Percentiles rank a stretch among this genome's conserved stretches.
Conservation (phyloP, 1,284 basidiomycete genomes). For the Bondarzewia mesenterica region DNA sequence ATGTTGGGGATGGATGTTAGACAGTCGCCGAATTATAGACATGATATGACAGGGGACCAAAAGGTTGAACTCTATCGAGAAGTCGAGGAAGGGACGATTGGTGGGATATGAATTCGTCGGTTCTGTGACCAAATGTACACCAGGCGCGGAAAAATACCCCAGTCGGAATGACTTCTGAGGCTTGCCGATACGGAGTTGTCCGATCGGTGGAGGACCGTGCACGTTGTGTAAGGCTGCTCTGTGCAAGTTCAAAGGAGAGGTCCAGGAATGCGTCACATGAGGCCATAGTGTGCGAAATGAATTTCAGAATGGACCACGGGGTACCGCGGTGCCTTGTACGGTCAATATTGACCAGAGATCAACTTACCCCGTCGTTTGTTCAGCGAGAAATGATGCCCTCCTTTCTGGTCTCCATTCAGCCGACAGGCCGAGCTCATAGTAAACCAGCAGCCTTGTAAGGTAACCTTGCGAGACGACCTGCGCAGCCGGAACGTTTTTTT, state of each 20-base stretch:
- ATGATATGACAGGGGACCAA: slow-evolving; percentile 16
- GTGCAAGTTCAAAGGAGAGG: slow-evolving; percentile 7
- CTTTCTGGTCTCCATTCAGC: no score
- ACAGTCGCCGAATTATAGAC: slow-evolving; percentile 14
- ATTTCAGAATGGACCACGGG: slow-evolving; percentile 5
- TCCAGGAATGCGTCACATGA: slow-evolving; percentile 13
- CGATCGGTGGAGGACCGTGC: slow-evolving; percentile 11
- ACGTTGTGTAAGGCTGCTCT: slow-evolving; percentile 8
- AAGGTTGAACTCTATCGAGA: slow-evolving; percentile 18
- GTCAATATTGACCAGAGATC: background rate
- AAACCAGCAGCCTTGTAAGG: no score
- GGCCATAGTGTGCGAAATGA: slow-evolving; percentile 7
- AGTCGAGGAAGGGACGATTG: slow-evolving; percentile 19
- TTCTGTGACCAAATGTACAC: slow-evolving; percentile 5
- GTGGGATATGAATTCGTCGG: slow-evolving; percentile 11
- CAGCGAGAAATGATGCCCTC: no score
- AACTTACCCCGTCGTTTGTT: background rate
- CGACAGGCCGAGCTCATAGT: no score
- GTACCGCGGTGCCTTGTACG: background rate
- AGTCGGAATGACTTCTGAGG: slow-evolving; percentile 19
- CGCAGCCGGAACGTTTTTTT: no score
- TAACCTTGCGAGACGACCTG: no score
- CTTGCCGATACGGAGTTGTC: slow-evolving; percentile 20
- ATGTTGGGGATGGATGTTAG: slow-evolving; percentile 27
- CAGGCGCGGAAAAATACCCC: slow-evolving; percentile 11